phyloP scores from a whole-genome alignment of 371 early-diverging fungal genomes.

The Scutellospora calospora region DNA sequence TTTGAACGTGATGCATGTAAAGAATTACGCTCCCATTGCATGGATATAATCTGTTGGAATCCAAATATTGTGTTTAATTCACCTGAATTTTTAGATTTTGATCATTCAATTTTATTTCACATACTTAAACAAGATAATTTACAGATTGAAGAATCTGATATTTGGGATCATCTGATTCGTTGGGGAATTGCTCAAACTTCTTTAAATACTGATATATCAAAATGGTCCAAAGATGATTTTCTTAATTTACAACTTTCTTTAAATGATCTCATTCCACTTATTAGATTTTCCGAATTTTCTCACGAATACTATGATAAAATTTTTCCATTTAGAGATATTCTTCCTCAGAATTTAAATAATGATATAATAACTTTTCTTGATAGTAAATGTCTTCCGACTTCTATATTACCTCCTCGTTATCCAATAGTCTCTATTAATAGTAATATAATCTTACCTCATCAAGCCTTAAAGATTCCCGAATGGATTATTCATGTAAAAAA shows the following conservation, averaged over 20 bases:
- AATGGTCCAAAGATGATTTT: conserved; percentile 11
- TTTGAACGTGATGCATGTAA: not conserved
- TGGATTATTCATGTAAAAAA: conserved; percentile 27
- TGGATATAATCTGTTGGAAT: conserved; percentile 31
- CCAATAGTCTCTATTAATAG: conserved; percentile 33
- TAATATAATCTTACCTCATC: not conserved
- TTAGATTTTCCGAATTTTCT: conserved; percentile 40
- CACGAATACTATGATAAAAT: conserved; percentile 12
- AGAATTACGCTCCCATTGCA: conserved; percentile 20
- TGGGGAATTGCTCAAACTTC: conserved; percentile 27
- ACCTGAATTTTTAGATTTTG: conserved; percentile 23
- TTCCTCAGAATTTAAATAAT: not conserved
- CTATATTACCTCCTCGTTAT: conserved; percentile 5
- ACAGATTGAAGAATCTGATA: conserved; percentile 39
- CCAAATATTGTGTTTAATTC: conserved; percentile 26
- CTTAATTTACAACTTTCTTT: not conserved
- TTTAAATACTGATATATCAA: not conserved
- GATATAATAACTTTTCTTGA: not conserved
- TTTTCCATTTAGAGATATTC: conserved; percentile 28
- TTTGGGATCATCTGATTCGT: conserved; percentile 34
- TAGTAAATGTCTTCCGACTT: not conserved
- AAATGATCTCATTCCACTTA: conserved; percentile 19
- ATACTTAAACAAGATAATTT: conserved; percentile 29
- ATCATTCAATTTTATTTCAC: not conserved
- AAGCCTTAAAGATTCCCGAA: conserved; percentile 32